Evolutionary conservation across 768 basidiomycete species (phyloP).

Genomic region (Lentinus tigrinus): DNA sequence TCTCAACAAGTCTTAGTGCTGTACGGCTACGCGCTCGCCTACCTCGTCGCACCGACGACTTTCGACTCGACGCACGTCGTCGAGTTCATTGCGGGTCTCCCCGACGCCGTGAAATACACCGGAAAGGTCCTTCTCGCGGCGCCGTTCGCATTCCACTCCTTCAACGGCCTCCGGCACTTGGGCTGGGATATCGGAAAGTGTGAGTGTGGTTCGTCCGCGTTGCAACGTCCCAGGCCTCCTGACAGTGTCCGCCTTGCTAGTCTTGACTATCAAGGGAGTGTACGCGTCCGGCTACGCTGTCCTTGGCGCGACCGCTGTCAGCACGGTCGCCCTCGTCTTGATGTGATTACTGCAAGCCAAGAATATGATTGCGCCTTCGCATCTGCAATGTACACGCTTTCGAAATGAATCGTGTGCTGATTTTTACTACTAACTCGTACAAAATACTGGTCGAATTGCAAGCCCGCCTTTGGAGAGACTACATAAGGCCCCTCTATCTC

Average conservation of each 20-base stretch:
- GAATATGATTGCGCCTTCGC: neutral
- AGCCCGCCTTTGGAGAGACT: too few relatives aligned
- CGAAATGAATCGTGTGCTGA: too few relatives aligned
- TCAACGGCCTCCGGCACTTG: slow-evolving; percentile 90
- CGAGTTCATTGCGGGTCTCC: slow-evolving; percentile 66
- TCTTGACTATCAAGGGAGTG: slow-evolving; percentile 75
- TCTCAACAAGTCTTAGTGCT: slow-evolving; percentile 51
- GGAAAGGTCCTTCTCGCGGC: slow-evolving; percentile 79
- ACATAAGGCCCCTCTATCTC: too few relatives aligned
- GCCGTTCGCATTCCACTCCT: slow-evolving; percentile 88
- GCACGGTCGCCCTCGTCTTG: slow-evolving; percentile 70
- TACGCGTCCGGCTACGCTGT: slow-evolving; percentile 85
- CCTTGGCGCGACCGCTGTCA: slow-evolving; percentile 71
- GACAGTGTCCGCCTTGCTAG: slow-evolving; percentile 38
- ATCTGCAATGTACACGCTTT: too few relatives aligned
- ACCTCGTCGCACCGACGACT: slow-evolving; percentile 77
- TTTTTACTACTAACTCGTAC: too few relatives aligned
- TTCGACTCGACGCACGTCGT: slow-evolving; percentile 81
- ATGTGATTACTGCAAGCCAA: slow-evolving; percentile 28
- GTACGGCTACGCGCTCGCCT: slow-evolving; percentile 84
- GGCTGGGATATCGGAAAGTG: slow-evolving; percentile 88
- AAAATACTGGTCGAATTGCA: too few relatives aligned
- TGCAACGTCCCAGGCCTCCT: neutral
- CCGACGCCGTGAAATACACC: slow-evolving; percentile 71
- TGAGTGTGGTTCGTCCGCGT: slow-evolving; percentile 42